Evolutionary conservation across 306 rosid species (phyloP).

Genomic region (Fragaria nilgerrensis): DNA sequence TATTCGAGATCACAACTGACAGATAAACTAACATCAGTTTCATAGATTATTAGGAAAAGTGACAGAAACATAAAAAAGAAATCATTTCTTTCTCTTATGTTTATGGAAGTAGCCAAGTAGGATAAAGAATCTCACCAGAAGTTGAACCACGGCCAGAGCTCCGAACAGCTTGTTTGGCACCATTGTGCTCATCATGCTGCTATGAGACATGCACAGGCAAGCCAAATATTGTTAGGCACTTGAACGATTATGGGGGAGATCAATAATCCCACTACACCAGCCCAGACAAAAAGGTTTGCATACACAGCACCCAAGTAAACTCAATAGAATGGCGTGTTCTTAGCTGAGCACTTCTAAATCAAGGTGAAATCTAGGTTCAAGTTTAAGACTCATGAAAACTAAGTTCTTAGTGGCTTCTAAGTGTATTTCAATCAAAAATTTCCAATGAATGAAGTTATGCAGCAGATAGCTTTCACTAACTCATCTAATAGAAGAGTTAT

Average conservation of each 20-base stretch:
- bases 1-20: background rate
- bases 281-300: slow-evolving; percentile 45
- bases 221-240: slow-evolving; percentile 57
- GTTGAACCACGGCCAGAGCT: slow-evolving; percentile 43
- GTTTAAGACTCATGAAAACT: background rate
- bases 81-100: background rate
- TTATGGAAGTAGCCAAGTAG: background rate
- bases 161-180: slow-evolving; percentile 53
- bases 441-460: background rate
- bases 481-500: background rate
- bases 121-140: slow-evolving; percentile 52
- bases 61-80: background rate
- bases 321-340: slow-evolving; percentile 6
- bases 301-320: slow-evolving; percentile 30
- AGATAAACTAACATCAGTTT: background rate
- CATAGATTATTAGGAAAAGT: background rate
- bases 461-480: background rate
- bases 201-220: slow-evolving; percentile 72
- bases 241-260: slow-evolving; percentile 45
- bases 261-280: slow-evolving; percentile 52
- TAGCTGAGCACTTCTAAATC: slow-evolving; percentile 5
- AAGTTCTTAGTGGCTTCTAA: background rate
- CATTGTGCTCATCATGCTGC: slow-evolving; percentile 65
- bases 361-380: slow-evolving; percentile 1
- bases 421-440: background rate